These are phyloP conservation scores for Pythium oligandrum DNA, from an alignment of 352 stramenopile species.

Conservation along the genomic window DNA sequence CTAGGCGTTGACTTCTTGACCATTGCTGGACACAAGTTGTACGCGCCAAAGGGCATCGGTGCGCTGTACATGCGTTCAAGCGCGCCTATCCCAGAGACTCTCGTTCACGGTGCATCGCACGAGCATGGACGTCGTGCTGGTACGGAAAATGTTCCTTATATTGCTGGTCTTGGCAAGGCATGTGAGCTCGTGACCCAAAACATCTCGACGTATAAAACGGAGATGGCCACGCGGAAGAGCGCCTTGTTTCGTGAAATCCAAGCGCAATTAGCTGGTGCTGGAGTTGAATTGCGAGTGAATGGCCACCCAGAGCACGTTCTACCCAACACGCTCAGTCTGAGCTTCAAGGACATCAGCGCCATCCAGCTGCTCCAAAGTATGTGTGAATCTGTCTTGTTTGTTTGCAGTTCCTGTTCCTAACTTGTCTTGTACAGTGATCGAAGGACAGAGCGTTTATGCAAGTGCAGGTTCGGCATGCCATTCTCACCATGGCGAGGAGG, in stretches of 20 bases:
- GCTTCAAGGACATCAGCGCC: constrained; percentile 85
- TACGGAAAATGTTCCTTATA: constrained; percentile 96
- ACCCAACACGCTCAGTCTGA: constrained; percentile 96
- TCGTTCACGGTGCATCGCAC: constrained; percentile 91
- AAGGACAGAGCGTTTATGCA: constrained; percentile 79
- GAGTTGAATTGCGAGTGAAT: constrained; percentile 76
- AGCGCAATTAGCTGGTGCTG: constrained; percentile 30
- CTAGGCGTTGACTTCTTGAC: constrained; percentile 93
- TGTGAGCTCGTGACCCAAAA: constrained; percentile 59
- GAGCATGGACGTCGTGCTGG: constrained; percentile 91
- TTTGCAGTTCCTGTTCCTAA: background rate
- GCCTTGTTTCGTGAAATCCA: constrained; percentile 51
- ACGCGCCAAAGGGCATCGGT: constrained; percentile 92
- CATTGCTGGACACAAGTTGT: constrained; percentile 97
- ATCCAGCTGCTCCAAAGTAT: constrained; percentile 76
- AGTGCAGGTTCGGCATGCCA: constrained; percentile 94
- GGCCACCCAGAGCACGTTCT: constrained; percentile 79
- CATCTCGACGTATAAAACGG: constrained; percentile 62
- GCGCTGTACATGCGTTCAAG: constrained; percentile 66
- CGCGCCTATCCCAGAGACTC: constrained; percentile 37
- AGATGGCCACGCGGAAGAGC: constrained; percentile 63
- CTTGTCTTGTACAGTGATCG: constrained; percentile 43
- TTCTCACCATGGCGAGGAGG: constrained; percentile 47
- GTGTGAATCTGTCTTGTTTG: constrained; percentile 2
- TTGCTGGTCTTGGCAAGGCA: constrained; percentile 91